Conservation (phyloP, 2,329 filamentous ascomycete genomes). For the Pyrenophora graminea region DNA sequence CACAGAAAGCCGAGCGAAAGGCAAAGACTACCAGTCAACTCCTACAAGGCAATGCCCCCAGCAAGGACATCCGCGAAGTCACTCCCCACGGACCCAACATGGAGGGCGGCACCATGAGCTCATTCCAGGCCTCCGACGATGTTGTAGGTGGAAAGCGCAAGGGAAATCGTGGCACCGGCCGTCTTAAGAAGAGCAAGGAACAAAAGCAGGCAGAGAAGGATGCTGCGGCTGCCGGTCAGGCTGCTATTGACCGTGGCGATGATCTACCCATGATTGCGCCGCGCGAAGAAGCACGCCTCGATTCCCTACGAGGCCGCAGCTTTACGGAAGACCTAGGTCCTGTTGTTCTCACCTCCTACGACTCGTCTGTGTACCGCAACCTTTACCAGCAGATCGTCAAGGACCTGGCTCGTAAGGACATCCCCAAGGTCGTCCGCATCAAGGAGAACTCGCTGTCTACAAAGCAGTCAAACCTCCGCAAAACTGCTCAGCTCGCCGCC, state of each 20-base stretch:
- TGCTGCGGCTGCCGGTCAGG: slow-evolving; percentile 84
- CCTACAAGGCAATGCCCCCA: slow-evolving; percentile 76
- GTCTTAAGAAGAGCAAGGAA: slow-evolving; percentile 86
- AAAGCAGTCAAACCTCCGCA: slow-evolving; percentile 93
- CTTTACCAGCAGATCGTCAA: slow-evolving; percentile 98
- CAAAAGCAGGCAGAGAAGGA: slow-evolving; percentile 72
- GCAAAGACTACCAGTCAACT: slow-evolving; percentile 87
- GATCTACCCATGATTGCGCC: slow-evolving; percentile 67
- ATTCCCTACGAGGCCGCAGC: slow-evolving; percentile 48
- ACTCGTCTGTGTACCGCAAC: slow-evolving; percentile 92
- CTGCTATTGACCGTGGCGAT: slow-evolving; percentile 77
- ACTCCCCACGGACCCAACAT: slow-evolving; percentile 77
- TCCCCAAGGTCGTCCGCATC: slow-evolving; percentile 88
- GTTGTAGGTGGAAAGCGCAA: slow-evolving; percentile 55
- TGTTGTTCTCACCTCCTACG: slow-evolving; percentile 60
- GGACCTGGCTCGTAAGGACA: slow-evolving; percentile 89
- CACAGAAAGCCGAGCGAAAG: slow-evolving; percentile 89
- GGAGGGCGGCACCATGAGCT: slow-evolving; percentile 83
- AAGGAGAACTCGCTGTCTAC: slow-evolving; percentile 83
- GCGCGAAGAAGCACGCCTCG: slow-evolving; percentile 60
- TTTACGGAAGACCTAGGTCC: slow-evolving; percentile 56
- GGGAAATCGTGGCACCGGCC: slow-evolving; percentile 58
- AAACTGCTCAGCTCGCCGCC: slow-evolving; percentile 93
- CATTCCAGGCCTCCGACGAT: slow-evolving; percentile 72
- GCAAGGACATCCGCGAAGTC: slow-evolving; percentile 73